Evolutionary conservation across 2,329 filamentous ascomycete genomes (phyloP).

Genomic region (Zarea fungicola): DNA sequence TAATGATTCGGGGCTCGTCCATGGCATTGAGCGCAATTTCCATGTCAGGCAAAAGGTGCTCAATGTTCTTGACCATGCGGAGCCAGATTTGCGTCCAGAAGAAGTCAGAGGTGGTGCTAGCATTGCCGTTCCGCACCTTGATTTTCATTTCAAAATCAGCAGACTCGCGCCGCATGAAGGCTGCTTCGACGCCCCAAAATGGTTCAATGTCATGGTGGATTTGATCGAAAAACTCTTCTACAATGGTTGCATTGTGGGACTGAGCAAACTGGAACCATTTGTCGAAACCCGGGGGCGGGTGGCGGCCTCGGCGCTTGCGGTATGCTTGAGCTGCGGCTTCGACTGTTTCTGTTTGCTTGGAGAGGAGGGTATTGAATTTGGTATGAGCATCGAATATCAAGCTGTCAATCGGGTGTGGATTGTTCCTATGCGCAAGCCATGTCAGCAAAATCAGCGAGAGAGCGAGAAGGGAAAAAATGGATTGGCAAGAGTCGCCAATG

Average conservation of each 20-base stretch:
- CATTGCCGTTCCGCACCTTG: slow-evolving; percentile 48
- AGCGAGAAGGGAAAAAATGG: background rate
- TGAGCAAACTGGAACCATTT: slow-evolving; percentile 54
- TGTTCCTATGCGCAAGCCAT: background rate
- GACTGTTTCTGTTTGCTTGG: slow-evolving; percentile 44
- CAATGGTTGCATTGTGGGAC: slow-evolving; percentile 46
- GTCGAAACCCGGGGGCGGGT: slow-evolving; percentile 59
- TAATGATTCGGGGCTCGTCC: slow-evolving; percentile 61
- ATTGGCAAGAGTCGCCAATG: background rate
- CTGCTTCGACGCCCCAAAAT: slow-evolving; percentile 49
- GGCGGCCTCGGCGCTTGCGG: slow-evolving; percentile 51
- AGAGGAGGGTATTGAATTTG: slow-evolving; percentile 33
- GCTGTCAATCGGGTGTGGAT: slow-evolving; percentile 46
- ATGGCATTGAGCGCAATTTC: slow-evolving; percentile 62
- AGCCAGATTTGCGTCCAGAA: slow-evolving; percentile 56
- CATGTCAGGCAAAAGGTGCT: slow-evolving; percentile 58
- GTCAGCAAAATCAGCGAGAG: background rate
- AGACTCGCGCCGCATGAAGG: slow-evolving; percentile 46
- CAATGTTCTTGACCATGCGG: slow-evolving; percentile 47
- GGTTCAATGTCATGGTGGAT: slow-evolving; percentile 57
- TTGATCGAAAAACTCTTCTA: slow-evolving; percentile 61
- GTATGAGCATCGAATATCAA: slow-evolving; percentile 43
- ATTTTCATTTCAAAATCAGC: slow-evolving; percentile 57
- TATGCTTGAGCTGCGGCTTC: slow-evolving; percentile 53
- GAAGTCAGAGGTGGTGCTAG: slow-evolving; percentile 47